These are phyloP conservation scores for Russula ochroleuca DNA, from an alignment of 768 basidiomycete genomes.

Conservation along the genomic window DNA sequence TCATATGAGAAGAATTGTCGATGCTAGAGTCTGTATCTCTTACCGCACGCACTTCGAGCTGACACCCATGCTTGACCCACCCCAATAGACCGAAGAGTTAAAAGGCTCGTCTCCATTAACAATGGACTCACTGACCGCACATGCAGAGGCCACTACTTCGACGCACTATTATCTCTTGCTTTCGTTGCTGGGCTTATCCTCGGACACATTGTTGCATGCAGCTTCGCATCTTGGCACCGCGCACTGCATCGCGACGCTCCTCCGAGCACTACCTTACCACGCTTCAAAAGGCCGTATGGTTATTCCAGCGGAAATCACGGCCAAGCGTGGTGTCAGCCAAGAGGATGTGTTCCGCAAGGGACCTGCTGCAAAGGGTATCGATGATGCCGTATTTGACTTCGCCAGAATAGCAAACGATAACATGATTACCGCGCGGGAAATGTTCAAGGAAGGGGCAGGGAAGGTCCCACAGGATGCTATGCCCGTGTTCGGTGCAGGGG, in stretches of 20 bases:
- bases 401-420: constrained; percentile 80
- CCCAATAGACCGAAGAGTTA: constrained; percentile 58
- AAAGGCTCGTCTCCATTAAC: constrained; percentile 62
- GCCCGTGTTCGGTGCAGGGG: constrained; percentile 70
- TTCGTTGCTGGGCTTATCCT: constrained; percentile 55
- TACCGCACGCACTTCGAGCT: background rate
- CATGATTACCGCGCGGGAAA: constrained; percentile 64
- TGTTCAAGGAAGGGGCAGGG: constrained; percentile 52
- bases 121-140: constrained; percentile 58
- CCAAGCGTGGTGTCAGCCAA: constrained; percentile 70
- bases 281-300: constrained; percentile 64
- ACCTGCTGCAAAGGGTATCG: constrained; percentile 51
- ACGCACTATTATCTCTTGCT: constrained; percentile 74
- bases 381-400: constrained; percentile 79
- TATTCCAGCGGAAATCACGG: constrained; percentile 78
- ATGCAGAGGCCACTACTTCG: constrained; percentile 78
- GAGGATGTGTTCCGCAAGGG: constrained; percentile 71
- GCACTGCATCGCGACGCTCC: constrained; percentile 62
- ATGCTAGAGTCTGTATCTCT: constrained; percentile 62
- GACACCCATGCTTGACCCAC: constrained; percentile 4
- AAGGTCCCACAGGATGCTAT: constrained; percentile 55
- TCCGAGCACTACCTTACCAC: constrained; percentile 76
- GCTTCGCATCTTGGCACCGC: constrained; percentile 79
- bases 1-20: constrained; percentile 77
- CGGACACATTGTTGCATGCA: constrained; percentile 58